These are phyloP conservation scores for Lachancea lanzarotensis DNA, from an alignment of 805 yeast genomes.

Conservation along the genomic window DNA sequence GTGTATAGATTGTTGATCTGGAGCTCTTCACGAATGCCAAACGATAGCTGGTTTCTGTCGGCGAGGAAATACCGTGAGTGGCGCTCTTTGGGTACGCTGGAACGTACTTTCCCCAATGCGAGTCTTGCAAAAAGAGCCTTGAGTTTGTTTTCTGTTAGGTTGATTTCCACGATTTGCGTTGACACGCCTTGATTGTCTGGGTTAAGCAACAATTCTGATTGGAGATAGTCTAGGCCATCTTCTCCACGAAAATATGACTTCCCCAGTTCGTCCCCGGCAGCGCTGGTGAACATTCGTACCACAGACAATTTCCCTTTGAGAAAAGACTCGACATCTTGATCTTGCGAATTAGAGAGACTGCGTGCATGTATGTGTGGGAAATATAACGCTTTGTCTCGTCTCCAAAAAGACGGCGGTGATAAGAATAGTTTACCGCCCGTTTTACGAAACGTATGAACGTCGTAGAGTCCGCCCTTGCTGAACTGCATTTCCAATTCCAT, in stretches of 20 bases:
- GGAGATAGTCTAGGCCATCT: slow-evolving; percentile 11
- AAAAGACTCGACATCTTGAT: slow-evolving; percentile 23
- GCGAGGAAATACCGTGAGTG: slow-evolving; percentile 57
- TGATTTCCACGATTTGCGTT: slow-evolving; percentile 69
- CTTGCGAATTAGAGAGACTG: slow-evolving; percentile 36
- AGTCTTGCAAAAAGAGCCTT: slow-evolving; percentile 60
- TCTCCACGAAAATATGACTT: slow-evolving; percentile 48
- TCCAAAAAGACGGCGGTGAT: slow-evolving; percentile 77
- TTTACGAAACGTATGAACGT: slow-evolving; percentile 55
- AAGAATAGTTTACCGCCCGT: slow-evolving; percentile 80
- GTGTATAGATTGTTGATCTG: slow-evolving; percentile 68
- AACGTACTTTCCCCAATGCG: slow-evolving; percentile 41
- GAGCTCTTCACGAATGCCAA: slow-evolving; percentile 50
- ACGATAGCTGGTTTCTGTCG: slow-evolving; percentile 52
- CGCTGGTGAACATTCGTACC: slow-evolving; percentile 26
- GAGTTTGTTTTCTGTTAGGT: slow-evolving; percentile 64
- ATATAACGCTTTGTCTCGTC: slow-evolving; percentile 60
- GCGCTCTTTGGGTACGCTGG: slow-evolving; percentile 41
- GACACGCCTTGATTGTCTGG: slow-evolving; percentile 14
- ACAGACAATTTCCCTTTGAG: slow-evolving; percentile 28
- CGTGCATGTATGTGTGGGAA: slow-evolving; percentile 74
- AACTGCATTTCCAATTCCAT: slow-evolving; percentile 55
- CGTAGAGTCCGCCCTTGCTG: slow-evolving; percentile 61
- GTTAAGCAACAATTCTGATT: slow-evolving; percentile 4
- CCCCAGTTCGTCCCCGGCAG: slow-evolving; percentile 64